Evolutionary conservation across 495 filamentous ascomycete species (phyloP).

Genomic region (Lindgomyces ingoldianus): DNA sequence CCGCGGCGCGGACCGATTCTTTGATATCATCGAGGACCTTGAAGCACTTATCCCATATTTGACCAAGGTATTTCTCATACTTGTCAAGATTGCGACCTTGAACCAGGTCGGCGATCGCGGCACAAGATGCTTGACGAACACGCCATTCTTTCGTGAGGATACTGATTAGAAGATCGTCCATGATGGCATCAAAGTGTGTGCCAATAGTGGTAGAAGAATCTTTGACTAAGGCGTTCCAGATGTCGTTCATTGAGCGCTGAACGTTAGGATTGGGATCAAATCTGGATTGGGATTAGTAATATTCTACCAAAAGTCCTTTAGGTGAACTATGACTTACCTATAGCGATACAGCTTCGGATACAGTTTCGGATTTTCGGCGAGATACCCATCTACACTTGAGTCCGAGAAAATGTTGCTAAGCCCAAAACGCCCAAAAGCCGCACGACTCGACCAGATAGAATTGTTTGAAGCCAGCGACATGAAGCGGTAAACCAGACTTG

Average conservation of each 20-base stretch:
- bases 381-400: constrained; percentile 70
- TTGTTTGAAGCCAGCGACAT: constrained; percentile 95
- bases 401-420: constrained; percentile 88
- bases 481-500: constrained; percentile 91
- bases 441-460: constrained; percentile 90
- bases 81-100: constrained; percentile 71
- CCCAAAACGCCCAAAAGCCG: constrained; percentile 91
- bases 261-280: constrained; percentile 95
- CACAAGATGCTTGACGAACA: constrained; percentile 85
- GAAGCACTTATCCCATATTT: constrained; percentile 80
- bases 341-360: constrained; percentile 95
- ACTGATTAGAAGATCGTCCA: constrained; percentile 79
- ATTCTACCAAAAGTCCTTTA: neutral
- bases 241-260: constrained; percentile 91
- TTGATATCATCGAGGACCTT: constrained; percentile 95
- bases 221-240: constrained; percentile 91
- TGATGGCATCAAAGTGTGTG: constrained; percentile 77
- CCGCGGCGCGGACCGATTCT: constrained; percentile 77
- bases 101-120: constrained; percentile 83
- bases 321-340: constrained; percentile 49
- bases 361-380: constrained; percentile 80
- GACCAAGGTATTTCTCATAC: constrained; percentile 79
- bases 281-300: constrained; percentile 4
- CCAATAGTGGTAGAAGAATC: constrained; percentile 73
- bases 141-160: constrained; percentile 92